Base-by-base conservation (phyloP, 305 asterid species). In the Fraxinus nigra region DNA sequence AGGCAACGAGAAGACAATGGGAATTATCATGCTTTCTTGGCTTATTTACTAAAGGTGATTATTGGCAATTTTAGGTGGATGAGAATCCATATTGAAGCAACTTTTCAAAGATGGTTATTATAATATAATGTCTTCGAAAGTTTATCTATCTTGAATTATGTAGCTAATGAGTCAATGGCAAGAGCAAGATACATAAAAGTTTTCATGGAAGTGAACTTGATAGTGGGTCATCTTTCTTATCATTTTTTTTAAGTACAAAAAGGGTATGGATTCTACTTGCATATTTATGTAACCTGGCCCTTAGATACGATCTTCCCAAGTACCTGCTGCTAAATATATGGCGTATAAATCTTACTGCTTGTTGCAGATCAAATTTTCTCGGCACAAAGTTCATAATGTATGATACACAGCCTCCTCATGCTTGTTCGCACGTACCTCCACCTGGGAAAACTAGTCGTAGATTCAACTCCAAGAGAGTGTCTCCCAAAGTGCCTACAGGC, bases 401-500 rank as follows among this genome's bases (percentile, higher is more conserved):
- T 28, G 74, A 67, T 26, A 67, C 74, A 28, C 74, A 24, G 74
- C 74, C 74, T 1, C 37, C 74, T 4, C 74, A 67, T 67, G 11
- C 14, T 26, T 43, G 79, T 76, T 11, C 79, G 1, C 79, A 43
- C 1, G 35, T 46, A 14, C 79, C 79, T 28, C 79, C 43, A 24
- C 69, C 79, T 24, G 79, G 69, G 20, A 24, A 54, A 76, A 26
- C 79, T 24, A 76, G 79, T 32, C 79, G 79, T 11, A 76, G 79
- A 76, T 76, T 76, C 38, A 40, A 43, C 61, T 76, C 81, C 35
- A 87, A 89, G 88, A 91, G 90, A 86, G 95, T 91, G 37, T 90
- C 92, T n/a, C 95, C 95, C 0, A 90, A 86, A 84, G 90, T 90
- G 3, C 95, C 95, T 4, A 82, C 90, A 0, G 91, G 92, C 14